Evolutionary conservation across 2,329 filamentous ascomycete genomes (phyloP).

Genomic region (Phyllachora maydis): DNA sequence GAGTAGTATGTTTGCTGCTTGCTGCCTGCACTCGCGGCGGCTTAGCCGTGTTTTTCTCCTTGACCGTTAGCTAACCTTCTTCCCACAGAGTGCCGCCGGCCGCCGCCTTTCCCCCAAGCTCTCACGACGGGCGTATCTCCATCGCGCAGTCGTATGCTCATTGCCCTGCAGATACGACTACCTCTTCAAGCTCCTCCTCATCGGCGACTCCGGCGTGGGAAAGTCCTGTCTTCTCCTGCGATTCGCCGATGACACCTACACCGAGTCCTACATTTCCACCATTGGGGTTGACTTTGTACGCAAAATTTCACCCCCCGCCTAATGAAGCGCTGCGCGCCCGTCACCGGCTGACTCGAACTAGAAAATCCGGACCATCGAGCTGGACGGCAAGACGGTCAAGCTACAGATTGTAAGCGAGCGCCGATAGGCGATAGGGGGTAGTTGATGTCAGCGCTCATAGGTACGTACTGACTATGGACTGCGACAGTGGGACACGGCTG

Average conservation of each 20-base stretch:
- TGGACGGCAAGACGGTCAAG: constrained; percentile 99
- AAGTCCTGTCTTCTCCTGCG: constrained; percentile 97
- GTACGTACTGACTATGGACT: too few relatives aligned
- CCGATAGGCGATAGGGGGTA: background rate
- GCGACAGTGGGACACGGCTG: constrained; percentile 97
- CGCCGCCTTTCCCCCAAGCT: too few relatives aligned
- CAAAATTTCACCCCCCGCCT: constrained; percentile 8
- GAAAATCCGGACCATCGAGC: constrained; percentile 99
- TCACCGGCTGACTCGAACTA: constrained; percentile 15
- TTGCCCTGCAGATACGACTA: constrained; percentile 76
- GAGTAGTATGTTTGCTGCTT: constrained; percentile 89
- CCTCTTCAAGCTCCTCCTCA: constrained; percentile 99
- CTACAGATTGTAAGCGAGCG: constrained; percentile 71
- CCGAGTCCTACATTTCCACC: constrained; percentile 98
- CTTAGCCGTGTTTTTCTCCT: too few relatives aligned
- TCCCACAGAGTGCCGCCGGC: constrained; percentile 2
- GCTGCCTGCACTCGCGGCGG: too few relatives aligned
- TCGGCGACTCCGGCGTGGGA: constrained; percentile 99
- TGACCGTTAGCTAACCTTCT: too few relatives aligned
- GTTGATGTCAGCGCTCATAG: too few relatives aligned
- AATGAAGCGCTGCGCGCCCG: background rate
- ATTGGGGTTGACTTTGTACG: constrained; percentile 98
- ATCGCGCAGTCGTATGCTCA: too few relatives aligned
- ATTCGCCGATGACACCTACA: constrained; percentile 98
- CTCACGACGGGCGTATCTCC: too few relatives aligned